phyloP scores from a whole-genome alignment of 139 green algal genomes.

The Dunaliella sp. region DNA sequence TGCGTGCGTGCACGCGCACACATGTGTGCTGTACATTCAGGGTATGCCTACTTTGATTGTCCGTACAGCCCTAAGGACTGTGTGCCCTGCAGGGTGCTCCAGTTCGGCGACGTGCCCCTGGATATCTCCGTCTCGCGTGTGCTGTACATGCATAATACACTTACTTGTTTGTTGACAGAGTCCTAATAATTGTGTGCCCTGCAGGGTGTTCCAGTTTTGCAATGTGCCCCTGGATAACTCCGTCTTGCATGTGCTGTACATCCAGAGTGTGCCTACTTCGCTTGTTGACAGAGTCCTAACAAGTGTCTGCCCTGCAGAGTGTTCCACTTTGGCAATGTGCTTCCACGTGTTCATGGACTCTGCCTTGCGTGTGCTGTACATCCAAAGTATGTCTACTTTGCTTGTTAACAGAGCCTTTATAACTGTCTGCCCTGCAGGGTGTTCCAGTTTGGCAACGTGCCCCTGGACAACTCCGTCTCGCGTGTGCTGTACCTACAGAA shows the following conservation, averaged over 20 bases:
- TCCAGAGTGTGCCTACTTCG: too few species aligned
- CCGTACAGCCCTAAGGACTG: too few species aligned
- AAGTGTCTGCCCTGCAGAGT: constrained; percentile 8
- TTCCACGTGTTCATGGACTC: constrained; percentile 13
- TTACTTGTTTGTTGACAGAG: too few species aligned
- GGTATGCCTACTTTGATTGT: too few species aligned
- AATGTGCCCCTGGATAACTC: constrained; percentile 33
- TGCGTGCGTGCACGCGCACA: neutral
- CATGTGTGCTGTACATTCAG: constrained; percentile 57
- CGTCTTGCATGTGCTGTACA: constrained; percentile 50
- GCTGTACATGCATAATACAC: constrained; percentile 71
- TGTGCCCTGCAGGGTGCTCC: constrained; percentile 30
- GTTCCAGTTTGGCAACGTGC: constrained; percentile 65
- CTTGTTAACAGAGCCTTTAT: too few species aligned
- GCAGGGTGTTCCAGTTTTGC: constrained; percentile 59
- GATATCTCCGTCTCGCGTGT: constrained; percentile 32
- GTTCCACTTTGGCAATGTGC: constrained; percentile 65
- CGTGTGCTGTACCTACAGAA: constrained; percentile 68
- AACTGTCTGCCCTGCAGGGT: constrained; percentile 9
- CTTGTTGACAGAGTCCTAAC: too few species aligned
- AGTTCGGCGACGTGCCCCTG: constrained; percentile 58
- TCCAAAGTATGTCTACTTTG: too few species aligned
- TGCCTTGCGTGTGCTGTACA: constrained; percentile 51
- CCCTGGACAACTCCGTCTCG: constrained; percentile 15
- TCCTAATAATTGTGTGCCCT: too few species aligned